Evolutionary conservation across 805 yeast genomes (phyloP).

Genomic region (Pichia ethanolica): DNA sequence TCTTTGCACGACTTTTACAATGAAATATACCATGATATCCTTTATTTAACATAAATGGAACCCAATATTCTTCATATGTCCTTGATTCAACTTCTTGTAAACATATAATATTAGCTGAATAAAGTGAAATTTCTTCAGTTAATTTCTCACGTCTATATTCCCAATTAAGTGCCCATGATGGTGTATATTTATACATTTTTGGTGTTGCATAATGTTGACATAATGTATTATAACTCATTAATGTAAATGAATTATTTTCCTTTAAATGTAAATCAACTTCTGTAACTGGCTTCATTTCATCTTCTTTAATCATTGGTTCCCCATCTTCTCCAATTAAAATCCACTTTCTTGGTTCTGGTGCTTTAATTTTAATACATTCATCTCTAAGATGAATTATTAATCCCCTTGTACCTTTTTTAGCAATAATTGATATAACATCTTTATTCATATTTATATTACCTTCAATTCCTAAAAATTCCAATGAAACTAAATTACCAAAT

Average conservation of each 20-base stretch:
- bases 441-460: constrained; percentile 75
- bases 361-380: constrained; percentile 56
- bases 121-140: constrained; percentile 60
- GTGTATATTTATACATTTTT: constrained; percentile 87
- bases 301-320: constrained; percentile 36
- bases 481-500: constrained; percentile 76
- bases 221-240: constrained; percentile 82
- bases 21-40: constrained; percentile 82
- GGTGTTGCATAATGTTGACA: constrained; percentile 96
- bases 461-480: constrained; percentile 85
- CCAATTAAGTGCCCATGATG: constrained; percentile 97
- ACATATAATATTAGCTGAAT: constrained; percentile 73
- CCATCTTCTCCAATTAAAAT: constrained; percentile 71
- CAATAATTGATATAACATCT: constrained; percentile 54
- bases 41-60: constrained; percentile 57
- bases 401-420: constrained; percentile 80
- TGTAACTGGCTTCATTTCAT: constrained; percentile 16
- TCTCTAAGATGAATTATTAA: constrained; percentile 78
- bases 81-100: constrained; percentile 92
- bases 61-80: constrained; percentile 82
- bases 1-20: constrained; percentile 86
- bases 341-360: constrained; percentile 79
- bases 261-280: constrained; percentile 23
- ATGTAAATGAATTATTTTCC: constrained; percentile 48
- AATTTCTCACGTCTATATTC: constrained; percentile 75